Conservation (phyloP, 306 rosid genomes). For the Glycine tomentella region DNA sequence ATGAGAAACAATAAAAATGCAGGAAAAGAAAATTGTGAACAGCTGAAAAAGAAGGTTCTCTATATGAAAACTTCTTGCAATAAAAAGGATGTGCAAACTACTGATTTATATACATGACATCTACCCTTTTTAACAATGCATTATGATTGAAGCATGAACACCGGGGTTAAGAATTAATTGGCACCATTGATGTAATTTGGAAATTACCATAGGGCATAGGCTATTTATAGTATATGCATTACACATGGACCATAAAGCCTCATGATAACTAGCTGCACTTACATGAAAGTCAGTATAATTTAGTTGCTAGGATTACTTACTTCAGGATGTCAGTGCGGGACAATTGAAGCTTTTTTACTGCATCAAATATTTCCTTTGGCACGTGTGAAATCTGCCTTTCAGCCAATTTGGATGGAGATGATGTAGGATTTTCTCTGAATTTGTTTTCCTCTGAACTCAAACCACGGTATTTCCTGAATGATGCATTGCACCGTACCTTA, state of each 20-base stretch:
- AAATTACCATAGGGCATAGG: conserved; percentile 1
- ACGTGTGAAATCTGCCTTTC: conserved; percentile 49
- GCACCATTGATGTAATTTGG: conserved; percentile 10
- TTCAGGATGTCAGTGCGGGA: conserved; percentile 79
- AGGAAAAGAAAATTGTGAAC: not conserved
- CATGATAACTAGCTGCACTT: conserved; percentile 17
- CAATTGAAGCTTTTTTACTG: conserved; percentile 71
- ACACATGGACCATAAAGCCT: conserved; percentile 1
- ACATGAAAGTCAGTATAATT: conserved; percentile 20
- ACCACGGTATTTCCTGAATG: conserved; percentile 47
- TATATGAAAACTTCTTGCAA: not conserved
- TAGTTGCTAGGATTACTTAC: conserved; percentile 62
- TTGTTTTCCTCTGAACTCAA: conserved; percentile 53
- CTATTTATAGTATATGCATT: conserved; percentile 4
- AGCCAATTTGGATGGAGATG: conserved; percentile 46
- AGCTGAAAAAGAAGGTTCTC: not conserved
- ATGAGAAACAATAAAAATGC: not conserved
- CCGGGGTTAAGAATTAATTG: conserved; percentile 2
- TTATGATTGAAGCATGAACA: conserved; percentile 6
- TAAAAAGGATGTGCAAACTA: too few relatives aligned
- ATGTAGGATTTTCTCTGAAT: conserved; percentile 52
- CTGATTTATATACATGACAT: too few relatives aligned
- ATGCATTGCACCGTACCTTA: conserved; percentile 45
- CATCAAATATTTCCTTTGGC: conserved; percentile 63
- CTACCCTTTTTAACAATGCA: not conserved